A percentile compares a stretch with the other conserved stretches of the same genome.
phyloP scores from a whole-genome alignment of 805 yeast species.

The Pichia thaimueangensis region DNA sequence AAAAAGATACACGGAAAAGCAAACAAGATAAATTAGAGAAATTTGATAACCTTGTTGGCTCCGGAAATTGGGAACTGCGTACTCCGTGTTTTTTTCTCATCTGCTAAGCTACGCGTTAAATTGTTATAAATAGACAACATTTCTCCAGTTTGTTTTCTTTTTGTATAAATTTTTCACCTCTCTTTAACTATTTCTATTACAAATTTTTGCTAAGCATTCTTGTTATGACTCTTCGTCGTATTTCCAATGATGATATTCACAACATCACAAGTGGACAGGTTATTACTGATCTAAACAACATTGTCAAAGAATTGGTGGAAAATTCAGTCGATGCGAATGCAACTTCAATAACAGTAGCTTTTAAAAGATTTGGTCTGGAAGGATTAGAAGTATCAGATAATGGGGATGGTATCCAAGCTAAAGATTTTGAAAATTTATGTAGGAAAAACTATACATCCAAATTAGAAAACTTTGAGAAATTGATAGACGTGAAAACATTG shows the following conservation, averaged over 20 bases:
- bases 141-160: no score
- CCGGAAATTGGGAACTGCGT: no score
- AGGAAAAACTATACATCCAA: constrained; percentile 66
- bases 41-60: no score
- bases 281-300: constrained; percentile 67
- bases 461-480: constrained; percentile 47
- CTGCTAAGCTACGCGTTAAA: no score
- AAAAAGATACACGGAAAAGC: no score
- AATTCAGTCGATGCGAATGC: constrained; percentile 80
- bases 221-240: constrained; percentile 29
- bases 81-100: no score
- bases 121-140: no score
- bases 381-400: constrained; percentile 62
- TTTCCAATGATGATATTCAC: constrained; percentile 53
- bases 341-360: constrained; percentile 56
- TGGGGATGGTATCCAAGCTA: constrained; percentile 54
- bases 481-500: constrained; percentile 43
- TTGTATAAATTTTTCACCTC: no score
- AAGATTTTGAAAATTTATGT: constrained; percentile 50
- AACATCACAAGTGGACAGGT: constrained; percentile 91
- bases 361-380: constrained; percentile 61
- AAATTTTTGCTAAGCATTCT: no score
- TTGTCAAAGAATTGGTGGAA: constrained; percentile 81
- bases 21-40: no score
- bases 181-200: no score